Conservation (phyloP, 306 rosid genomes). For the Quercus variabilis region DNA sequence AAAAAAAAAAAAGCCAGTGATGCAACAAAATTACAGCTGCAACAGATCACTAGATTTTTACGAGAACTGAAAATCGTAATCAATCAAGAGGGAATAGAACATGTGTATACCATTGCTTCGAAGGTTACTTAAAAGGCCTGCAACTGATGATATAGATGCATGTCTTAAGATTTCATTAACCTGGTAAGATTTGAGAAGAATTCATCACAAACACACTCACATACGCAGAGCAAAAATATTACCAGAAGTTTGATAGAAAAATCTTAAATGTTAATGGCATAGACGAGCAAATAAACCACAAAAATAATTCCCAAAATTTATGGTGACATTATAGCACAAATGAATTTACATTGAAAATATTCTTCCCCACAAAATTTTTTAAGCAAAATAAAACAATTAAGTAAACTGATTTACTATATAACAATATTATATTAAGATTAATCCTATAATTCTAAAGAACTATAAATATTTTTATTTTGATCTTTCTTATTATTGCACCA, state of each 20-base stretch:
- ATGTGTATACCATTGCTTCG: constrained; percentile 67
- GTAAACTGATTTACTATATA: too few species aligned
- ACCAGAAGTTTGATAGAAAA: neutral
- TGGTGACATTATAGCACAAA: neutral
- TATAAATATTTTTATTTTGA: too few species aligned
- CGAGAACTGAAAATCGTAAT: neutral
- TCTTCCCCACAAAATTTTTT: neutral
- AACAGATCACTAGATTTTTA: neutral
- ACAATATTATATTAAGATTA: too few species aligned
- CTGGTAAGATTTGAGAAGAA: constrained; percentile 41
- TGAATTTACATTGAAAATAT: neutral
- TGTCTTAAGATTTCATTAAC: constrained; percentile 71
- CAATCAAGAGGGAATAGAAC: constrained; percentile 7
- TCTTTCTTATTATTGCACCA: too few species aligned
- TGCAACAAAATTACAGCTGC: neutral
- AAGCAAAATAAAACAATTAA: neutral
- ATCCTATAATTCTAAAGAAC: too few species aligned
- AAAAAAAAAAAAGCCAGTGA: neutral
- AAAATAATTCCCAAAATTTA: neutral
- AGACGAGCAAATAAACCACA: neutral
- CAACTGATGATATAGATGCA: constrained; percentile 60
- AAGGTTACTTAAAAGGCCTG: constrained; percentile 69
- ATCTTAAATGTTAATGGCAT: neutral
- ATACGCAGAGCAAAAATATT: constrained; percentile 1
- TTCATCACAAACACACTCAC: constrained; percentile 13